Percentiles rank a stretch among this genome's conserved stretches.
Conservation (phyloP, 805 yeast species). For the Cyberlindnera bimundalis region DNA sequence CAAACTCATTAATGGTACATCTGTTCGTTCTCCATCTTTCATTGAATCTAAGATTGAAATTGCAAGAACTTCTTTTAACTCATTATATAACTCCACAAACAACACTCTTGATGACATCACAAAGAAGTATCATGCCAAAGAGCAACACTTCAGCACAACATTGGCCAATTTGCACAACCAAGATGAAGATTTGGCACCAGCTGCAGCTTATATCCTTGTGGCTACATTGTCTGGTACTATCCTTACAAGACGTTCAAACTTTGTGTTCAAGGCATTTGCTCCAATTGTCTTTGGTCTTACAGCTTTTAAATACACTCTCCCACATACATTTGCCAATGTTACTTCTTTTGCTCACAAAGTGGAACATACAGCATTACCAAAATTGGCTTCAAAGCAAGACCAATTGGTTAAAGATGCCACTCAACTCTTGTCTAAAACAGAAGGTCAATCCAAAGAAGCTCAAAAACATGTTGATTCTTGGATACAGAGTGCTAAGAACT, state of each 20-base stretch:
- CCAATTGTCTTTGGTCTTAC: constrained; percentile 61
- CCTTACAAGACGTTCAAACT: constrained; percentile 62
- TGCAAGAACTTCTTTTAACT: constrained; percentile 41
- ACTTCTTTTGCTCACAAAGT: constrained; percentile 52
- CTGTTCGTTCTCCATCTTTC: constrained; percentile 48
- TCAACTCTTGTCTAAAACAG: constrained; percentile 41
- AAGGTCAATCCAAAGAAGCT: constrained; percentile 21
- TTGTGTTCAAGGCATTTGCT: constrained; percentile 47
- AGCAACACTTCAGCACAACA: constrained; percentile 60
- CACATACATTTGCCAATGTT: constrained; percentile 66
- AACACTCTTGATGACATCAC: constrained; percentile 44
- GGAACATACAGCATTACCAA: constrained; percentile 60
- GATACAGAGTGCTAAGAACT: constrained; percentile 11
- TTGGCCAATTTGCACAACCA: constrained; percentile 60
- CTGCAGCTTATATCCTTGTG: constrained; percentile 60
- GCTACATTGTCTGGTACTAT: constrained; percentile 73
- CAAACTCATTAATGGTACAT: constrained; percentile 50
- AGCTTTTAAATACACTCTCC: constrained; percentile 69
- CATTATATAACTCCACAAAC: constrained; percentile 28
- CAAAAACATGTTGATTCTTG: constrained; percentile 31
- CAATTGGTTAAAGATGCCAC: constrained; percentile 43
- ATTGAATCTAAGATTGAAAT: constrained; percentile 47
- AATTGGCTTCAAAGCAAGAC: constrained; percentile 60
- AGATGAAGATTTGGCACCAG: constrained; percentile 70
- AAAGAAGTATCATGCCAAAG: constrained; percentile 50